Evolutionary conservation across 2,329 filamentous ascomycete genomes (phyloP).

Genomic region (Ceratocystis harringtonii): DNA sequence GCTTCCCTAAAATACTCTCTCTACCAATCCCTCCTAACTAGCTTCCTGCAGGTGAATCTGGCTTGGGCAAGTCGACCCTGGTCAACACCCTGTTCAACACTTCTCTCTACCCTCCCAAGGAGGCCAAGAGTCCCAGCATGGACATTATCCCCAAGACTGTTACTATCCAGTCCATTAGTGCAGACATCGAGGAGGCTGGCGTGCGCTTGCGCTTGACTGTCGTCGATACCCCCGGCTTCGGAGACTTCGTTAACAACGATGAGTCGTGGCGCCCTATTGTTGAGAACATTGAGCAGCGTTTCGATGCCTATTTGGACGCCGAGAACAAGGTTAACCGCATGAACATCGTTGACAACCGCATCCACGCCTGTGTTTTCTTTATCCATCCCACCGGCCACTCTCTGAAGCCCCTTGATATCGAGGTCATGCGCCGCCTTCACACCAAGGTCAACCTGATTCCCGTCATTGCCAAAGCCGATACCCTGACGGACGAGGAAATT

Average conservation of each 20-base stretch:
- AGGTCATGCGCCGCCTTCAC: conserved; percentile 98
- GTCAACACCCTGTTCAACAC: conserved; percentile 99
- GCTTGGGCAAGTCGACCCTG: conserved; percentile 94
- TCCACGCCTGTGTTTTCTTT: conserved; percentile 98
- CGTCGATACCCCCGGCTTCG: conserved; percentile 94
- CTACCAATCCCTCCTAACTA: conserved; percentile 6
- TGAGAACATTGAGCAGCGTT: conserved; percentile 98
- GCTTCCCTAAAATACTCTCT: neutral
- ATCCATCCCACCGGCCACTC: conserved; percentile 98
- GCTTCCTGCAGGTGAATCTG: conserved; percentile 67
- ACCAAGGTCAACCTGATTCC: conserved; percentile 99
- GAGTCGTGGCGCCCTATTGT: conserved; percentile 98
- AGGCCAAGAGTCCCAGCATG: conserved; percentile 91
- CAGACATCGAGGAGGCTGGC: conserved; percentile 95
- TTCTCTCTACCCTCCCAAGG: conserved; percentile 93
- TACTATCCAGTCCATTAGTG: conserved; percentile 84
- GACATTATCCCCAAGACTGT: conserved; percentile 99
- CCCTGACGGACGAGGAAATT: conserved; percentile 93
- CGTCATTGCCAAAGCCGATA: conserved; percentile 97
- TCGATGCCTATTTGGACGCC: conserved; percentile 93
- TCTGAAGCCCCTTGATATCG: conserved; percentile 93
- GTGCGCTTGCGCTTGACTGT: conserved; percentile 92
- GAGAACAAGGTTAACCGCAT: conserved; percentile 99
- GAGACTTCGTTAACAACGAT: conserved; percentile 99
- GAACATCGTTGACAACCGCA: conserved; percentile 99